Percentiles rank a stretch among this genome's conserved stretches.
phyloP scores from a whole-genome alignment of 495 filamentous ascomycete species.

The Neurospora tetraspora region DNA sequence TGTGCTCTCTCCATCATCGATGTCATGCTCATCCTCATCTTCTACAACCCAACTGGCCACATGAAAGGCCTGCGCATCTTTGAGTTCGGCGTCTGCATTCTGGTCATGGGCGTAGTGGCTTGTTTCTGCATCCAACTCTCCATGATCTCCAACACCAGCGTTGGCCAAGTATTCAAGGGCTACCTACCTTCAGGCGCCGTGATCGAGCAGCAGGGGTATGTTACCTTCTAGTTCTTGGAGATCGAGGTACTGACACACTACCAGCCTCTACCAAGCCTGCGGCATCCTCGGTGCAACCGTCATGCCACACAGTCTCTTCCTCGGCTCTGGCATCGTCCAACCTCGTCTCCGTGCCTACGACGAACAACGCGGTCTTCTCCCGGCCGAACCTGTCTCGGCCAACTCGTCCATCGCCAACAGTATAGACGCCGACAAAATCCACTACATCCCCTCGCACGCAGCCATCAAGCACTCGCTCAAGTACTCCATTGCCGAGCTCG shows the following conservation, averaged over 20 bases:
- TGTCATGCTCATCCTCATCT: constrained; percentile 75
- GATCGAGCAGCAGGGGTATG: constrained; percentile 46
- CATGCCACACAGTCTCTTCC: constrained; percentile 86
- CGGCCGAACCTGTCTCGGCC: constrained; percentile 18
- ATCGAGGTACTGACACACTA: not conserved
- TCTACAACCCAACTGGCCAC: constrained; percentile 66
- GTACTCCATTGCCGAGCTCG: constrained; percentile 68
- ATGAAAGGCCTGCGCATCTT: constrained; percentile 68
- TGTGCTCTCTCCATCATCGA: constrained; percentile 80
- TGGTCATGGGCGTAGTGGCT: constrained; percentile 79
- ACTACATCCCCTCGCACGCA: constrained; percentile 66
- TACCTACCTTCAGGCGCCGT: constrained; percentile 70
- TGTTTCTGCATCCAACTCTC: constrained; percentile 88
- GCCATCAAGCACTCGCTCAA: constrained; percentile 72
- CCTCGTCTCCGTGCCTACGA: constrained; percentile 74
- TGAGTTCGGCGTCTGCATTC: constrained; percentile 66
- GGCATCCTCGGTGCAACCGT: constrained; percentile 90
- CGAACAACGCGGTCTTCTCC: constrained; percentile 45
- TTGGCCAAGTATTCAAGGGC: constrained; percentile 73
- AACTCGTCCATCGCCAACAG: constrained; percentile 15
- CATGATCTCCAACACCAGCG: constrained; percentile 55
- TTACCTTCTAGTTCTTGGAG: not conserved
- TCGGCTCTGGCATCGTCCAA: constrained; percentile 85
- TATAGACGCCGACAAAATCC: constrained; percentile 34
- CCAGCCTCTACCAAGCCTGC: constrained; percentile 68